Percentiles rank a stretch among this genome's conserved stretches.
Conservation (phyloP, 306 rosid species). For the Dryas drummondii region DNA sequence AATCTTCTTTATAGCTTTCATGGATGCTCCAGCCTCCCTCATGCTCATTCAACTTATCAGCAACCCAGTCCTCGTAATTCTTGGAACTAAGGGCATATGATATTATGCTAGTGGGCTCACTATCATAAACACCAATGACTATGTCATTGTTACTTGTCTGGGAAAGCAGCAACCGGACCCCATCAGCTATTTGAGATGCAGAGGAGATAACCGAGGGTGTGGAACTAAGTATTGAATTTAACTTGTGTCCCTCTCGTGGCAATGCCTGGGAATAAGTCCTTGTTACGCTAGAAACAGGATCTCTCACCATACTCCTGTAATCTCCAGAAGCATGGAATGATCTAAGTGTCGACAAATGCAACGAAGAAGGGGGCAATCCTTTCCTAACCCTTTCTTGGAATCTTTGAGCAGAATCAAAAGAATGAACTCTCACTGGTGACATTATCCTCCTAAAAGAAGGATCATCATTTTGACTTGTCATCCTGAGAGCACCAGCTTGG, state of each 20-base stretch:
- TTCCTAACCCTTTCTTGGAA: slow-evolving; percentile 60
- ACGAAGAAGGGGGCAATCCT: slow-evolving; percentile 48
- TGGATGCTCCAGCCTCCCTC: slow-evolving; percentile 45
- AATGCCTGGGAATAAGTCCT: slow-evolving; percentile 52
- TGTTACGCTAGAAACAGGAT: slow-evolving; percentile 57
- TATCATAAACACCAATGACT: slow-evolving; percentile 89
- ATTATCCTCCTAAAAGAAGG: slow-evolving; percentile 52
- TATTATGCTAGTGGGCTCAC: slow-evolving; percentile 90
- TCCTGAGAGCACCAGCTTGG: slow-evolving; percentile 36
- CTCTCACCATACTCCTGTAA: slow-evolving; percentile 75
- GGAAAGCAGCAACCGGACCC: slow-evolving; percentile 80
- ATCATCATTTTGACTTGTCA: slow-evolving; percentile 33
- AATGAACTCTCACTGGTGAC: slow-evolving; percentile 67
- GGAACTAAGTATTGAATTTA: slow-evolving; percentile 52
- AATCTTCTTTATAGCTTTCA: slow-evolving; percentile 54
- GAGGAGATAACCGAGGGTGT: slow-evolving; percentile 69
- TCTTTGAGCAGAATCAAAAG: slow-evolving; percentile 86
- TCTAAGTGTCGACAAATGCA: slow-evolving; percentile 52
- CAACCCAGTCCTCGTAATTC: slow-evolving; percentile 75
- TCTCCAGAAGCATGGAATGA: slow-evolving; percentile 95
- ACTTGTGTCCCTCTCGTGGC: slow-evolving; percentile 67
- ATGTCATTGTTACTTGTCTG: slow-evolving; percentile 53
- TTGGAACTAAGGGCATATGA: slow-evolving; percentile 84
- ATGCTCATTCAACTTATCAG: slow-evolving; percentile 50
- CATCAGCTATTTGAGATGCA: slow-evolving; percentile 61